Evolutionary conservation across 179 eudicot genomes (phyloP).

Genomic region (Vitellaria paradoxa): DNA sequence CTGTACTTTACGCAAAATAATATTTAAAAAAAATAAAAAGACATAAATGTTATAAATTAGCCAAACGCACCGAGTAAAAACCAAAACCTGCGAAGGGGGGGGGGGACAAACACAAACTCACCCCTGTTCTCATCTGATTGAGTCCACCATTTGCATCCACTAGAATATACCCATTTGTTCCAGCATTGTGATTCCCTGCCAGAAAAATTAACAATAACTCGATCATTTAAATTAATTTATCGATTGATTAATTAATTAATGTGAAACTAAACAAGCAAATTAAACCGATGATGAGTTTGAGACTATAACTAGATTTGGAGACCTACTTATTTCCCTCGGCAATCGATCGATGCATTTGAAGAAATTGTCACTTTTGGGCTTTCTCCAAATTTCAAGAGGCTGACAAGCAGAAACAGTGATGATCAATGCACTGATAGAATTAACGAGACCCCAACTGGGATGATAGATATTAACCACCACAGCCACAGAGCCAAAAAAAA

Average conservation of each 20-base stretch:
- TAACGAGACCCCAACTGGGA: too few relatives aligned
- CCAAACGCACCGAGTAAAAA: too few relatives aligned
- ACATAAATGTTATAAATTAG: too few relatives aligned
- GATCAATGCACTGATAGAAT: too few relatives aligned
- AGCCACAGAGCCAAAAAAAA: too few relatives aligned
- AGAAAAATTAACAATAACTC: not conserved
- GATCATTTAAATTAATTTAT: not conserved
- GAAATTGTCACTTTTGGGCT: slow-evolving; percentile 28
- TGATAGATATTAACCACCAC: too few relatives aligned
- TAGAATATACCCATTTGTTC: slow-evolving; percentile 47
- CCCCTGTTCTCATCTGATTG: slow-evolving; percentile 68
- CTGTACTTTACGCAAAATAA: too few relatives aligned
- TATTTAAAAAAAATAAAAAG: not conserved
- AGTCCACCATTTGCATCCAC: slow-evolving; percentile 61
- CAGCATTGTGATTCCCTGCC: slow-evolving; percentile 24
- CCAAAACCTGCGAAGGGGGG: not conserved
- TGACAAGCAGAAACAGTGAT: slow-evolving; percentile 1
- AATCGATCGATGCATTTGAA: not conserved
- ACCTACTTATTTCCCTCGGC: slow-evolving; percentile 9
- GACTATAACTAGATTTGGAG: too few relatives aligned
- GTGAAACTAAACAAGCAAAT: not conserved
- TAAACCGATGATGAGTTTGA: not conserved
- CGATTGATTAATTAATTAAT: too few relatives aligned
- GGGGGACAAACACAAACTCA: slow-evolving; percentile 10
- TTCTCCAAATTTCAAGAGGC: slow-evolving; percentile 44